phyloP scores from a whole-genome alignment of 331 rosid genomes.

The Quercus lobata region DNA sequence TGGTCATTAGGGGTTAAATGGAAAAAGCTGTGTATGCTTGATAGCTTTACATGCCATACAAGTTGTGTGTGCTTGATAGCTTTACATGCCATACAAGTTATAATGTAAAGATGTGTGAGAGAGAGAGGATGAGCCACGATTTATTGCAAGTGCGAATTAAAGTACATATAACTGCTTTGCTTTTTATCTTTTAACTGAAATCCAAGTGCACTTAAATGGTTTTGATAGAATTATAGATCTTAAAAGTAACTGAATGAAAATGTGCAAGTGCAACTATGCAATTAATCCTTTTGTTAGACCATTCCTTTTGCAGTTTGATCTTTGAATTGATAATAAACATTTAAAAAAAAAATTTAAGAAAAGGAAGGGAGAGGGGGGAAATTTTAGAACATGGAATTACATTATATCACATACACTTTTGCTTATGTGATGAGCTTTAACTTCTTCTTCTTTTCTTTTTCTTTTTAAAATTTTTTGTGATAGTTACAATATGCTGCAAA shows the following conservation, averaged over 20 bases:
- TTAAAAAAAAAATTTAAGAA: not conserved
- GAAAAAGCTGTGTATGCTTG: not conserved
- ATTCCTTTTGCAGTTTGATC: not conserved
- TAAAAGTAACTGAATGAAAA: not conserved
- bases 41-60: constrained; percentile 27
- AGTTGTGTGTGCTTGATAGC: constrained; percentile 21
- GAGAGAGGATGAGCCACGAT: constrained; percentile 21
- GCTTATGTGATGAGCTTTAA: too few relatives aligned
- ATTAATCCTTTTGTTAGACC: not conserved
- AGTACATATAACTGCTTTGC: constrained; percentile 6
- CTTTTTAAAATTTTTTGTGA: fast-evolving
- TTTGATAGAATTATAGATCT: not conserved
- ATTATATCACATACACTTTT: not conserved
- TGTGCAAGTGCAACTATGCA: not conserved
- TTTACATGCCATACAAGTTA: constrained; percentile 40
- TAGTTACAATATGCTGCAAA: too few relatives aligned
- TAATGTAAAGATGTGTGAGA: not conserved
- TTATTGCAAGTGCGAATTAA: not conserved
- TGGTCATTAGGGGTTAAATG: constrained; percentile 12
- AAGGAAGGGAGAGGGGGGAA: not conserved
- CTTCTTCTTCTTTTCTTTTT: too few relatives aligned
- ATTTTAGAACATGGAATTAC: not conserved
- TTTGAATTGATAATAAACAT: too few relatives aligned
- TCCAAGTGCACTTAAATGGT: not conserved
- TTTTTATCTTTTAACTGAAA: constrained; percentile 26